Conservation (phyloP, 768 basidiomycete genomes). For the Tulasnella sp. region DNA sequence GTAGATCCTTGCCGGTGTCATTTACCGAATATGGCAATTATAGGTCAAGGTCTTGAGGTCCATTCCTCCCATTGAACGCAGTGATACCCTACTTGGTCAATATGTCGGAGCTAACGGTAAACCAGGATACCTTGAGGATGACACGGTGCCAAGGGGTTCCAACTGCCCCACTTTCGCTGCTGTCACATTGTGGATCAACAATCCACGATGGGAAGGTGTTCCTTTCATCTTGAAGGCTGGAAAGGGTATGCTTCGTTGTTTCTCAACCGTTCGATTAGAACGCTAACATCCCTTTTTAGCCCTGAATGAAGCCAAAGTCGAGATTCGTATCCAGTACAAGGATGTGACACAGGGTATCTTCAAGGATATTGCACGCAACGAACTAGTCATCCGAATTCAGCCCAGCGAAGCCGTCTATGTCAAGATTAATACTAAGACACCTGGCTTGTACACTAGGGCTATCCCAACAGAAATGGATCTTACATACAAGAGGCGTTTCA, state of each 20-base stretch:
- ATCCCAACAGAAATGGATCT: slow-evolving; percentile 97
- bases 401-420: slow-evolving; percentile 94
- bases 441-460: slow-evolving; percentile 78
- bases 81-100: slow-evolving; percentile 85
- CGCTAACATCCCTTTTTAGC: slow-evolving; percentile 35
- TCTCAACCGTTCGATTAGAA: slow-evolving; percentile 8
- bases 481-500: slow-evolving; percentile 92
- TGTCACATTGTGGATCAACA: slow-evolving; percentile 80
- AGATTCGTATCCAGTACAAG: slow-evolving; percentile 95
- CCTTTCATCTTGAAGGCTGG: slow-evolving; percentile 98
- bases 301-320: slow-evolving; percentile 96
- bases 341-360: slow-evolving; percentile 96
- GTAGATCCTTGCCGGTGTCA: slow-evolving; percentile 12
- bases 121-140: slow-evolving; percentile 98
- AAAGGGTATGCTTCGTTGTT: slow-evolving; percentile 54
- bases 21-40: neutral
- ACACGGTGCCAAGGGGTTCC: slow-evolving; percentile 84
- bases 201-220: slow-evolving; percentile 96
- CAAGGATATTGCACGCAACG: slow-evolving; percentile 90
- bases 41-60: slow-evolving; percentile 93
- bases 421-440: slow-evolving; percentile 91
- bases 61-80: slow-evolving; percentile 65
- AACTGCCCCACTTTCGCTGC: slow-evolving; percentile 92
- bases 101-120: slow-evolving; percentile 81
- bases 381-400: slow-evolving; percentile 94